phyloP scores from a whole-genome alignment of 116 monocot genomes.

The Papilionanthe hybrid region DNA sequence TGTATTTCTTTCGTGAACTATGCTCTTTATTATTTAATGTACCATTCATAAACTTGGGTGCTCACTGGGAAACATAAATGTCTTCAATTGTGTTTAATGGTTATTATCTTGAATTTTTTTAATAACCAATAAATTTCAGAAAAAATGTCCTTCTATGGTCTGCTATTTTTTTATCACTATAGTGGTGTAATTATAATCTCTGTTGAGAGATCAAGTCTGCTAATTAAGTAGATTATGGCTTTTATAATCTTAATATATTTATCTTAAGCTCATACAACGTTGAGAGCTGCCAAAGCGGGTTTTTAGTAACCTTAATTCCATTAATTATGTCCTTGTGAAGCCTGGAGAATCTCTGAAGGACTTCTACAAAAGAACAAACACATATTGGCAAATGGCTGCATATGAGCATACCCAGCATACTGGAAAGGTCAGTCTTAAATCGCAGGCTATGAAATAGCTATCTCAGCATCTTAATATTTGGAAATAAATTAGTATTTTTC shows the following conservation, averaged over 20 bases:
- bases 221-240: not conserved
- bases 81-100: not conserved
- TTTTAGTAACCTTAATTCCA: not conserved
- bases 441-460: not conserved
- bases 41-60: not conserved
- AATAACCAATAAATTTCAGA: too few relatives aligned
- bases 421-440: conserved; percentile 72
- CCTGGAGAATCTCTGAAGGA: conserved; percentile 92
- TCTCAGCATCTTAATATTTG: not conserved
- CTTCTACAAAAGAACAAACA: conserved; percentile 80
- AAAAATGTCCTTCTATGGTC: too few relatives aligned
- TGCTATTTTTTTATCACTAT: too few relatives aligned
- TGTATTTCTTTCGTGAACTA: not conserved
- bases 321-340: conserved; percentile 24
- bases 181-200: not conserved
- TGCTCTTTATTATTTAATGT: not conserved
- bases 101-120: too few relatives aligned
- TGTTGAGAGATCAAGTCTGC: not conserved
- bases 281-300: not conserved
- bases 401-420: conserved; percentile 98
- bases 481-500: not conserved
- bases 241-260: not conserved
- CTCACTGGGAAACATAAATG: not conserved
- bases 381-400: conserved; percentile 97
- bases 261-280: not conserved